Percentiles rank a stretch among this genome's conserved stretches.
phyloP scores from a whole-genome alignment of 2,329 filamentous ascomycete species.

The Neofusicoccum sp. region DNA sequence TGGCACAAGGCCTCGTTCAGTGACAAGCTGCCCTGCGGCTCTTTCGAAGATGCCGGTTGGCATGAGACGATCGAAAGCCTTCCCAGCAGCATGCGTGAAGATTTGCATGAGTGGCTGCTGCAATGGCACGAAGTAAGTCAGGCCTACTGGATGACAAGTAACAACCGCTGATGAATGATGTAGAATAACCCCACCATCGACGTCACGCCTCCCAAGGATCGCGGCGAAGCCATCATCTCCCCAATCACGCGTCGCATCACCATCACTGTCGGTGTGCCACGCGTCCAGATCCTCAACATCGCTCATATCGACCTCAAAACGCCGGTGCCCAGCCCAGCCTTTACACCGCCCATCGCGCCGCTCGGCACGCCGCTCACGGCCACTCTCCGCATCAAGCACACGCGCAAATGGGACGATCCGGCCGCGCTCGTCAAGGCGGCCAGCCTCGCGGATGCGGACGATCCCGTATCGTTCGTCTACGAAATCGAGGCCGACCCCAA shows the following conservation, averaged over 20 bases:
- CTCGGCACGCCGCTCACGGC: constrained; percentile 66
- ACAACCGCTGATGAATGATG: neutral
- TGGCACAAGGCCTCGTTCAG: constrained; percentile 56
- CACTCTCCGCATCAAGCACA: constrained; percentile 58
- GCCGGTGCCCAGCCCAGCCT: constrained; percentile 27
- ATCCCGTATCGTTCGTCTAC: constrained; percentile 73
- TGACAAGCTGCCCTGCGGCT: constrained; percentile 51
- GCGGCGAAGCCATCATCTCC: constrained; percentile 29
- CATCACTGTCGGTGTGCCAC: constrained; percentile 87
- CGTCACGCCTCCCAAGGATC: constrained; percentile 24
- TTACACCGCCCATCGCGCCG: constrained; percentile 45
- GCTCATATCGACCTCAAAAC: constrained; percentile 61
- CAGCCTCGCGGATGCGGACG: constrained; percentile 30
- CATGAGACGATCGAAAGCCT: constrained; percentile 51
- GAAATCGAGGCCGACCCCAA: constrained; percentile 74
- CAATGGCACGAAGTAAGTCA: constrained; percentile 56
- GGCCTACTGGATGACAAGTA: constrained; percentile 3
- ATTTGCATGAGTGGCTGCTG: constrained; percentile 52
- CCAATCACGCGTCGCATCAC: constrained; percentile 61
- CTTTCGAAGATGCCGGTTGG: constrained; percentile 56
- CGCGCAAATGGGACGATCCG: constrained; percentile 50
- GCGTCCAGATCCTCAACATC: constrained; percentile 78
- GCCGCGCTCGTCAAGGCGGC: constrained; percentile 26
- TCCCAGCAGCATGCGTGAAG: constrained; percentile 42
- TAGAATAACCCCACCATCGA: constrained; percentile 29